Conservation (phyloP, 768 basidiomycete genomes). For the Lactarius sanguifluus region DNA sequence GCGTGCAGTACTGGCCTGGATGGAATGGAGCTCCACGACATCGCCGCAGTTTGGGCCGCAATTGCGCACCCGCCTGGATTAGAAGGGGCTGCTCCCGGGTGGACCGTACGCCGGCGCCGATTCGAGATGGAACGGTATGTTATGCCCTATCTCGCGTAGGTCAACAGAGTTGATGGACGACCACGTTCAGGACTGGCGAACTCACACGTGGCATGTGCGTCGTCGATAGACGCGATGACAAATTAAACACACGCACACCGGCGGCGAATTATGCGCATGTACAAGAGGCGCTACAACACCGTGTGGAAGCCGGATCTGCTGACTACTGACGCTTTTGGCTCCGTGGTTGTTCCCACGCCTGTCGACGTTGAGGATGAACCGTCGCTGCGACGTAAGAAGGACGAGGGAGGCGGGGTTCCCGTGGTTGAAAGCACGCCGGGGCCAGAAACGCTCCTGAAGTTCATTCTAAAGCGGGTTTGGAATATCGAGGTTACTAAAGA, state of each 20-base stretch:
- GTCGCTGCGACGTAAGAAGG: neutral
- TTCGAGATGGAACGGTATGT: conserved; percentile 28
- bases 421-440: conserved; percentile 67
- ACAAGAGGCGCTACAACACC: conserved; percentile 51
- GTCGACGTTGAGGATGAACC: conserved; percentile 47
- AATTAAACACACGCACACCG: conserved; percentile 64
- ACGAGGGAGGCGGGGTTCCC: conserved; percentile 33
- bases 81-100: conserved; percentile 46
- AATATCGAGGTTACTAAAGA: conserved; percentile 32
- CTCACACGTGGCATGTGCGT: conserved; percentile 86
- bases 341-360: conserved; percentile 53
- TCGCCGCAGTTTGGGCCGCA: conserved; percentile 86
- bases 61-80: conserved; percentile 59
- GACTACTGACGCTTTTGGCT: conserved; percentile 33
- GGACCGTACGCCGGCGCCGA: conserved; percentile 43
- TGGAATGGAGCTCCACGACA: conserved; percentile 88
- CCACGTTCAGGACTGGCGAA: conserved; percentile 60
- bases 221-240: conserved; percentile 72
- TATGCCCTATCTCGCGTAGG: neutral
- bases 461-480: conserved; percentile 61
- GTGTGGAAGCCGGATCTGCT: conserved; percentile 32
- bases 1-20: conserved; percentile 78
- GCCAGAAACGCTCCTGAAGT: conserved; percentile 44
- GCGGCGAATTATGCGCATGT: conserved; percentile 65
- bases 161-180: neutral